Percentiles rank a stretch among this genome's conserved stretches.
These are phyloP conservation scores for Punctularia strigosozonata DNA, from an alignment of 768 basidiomycete genomes.

Conservation along the genomic window DNA sequence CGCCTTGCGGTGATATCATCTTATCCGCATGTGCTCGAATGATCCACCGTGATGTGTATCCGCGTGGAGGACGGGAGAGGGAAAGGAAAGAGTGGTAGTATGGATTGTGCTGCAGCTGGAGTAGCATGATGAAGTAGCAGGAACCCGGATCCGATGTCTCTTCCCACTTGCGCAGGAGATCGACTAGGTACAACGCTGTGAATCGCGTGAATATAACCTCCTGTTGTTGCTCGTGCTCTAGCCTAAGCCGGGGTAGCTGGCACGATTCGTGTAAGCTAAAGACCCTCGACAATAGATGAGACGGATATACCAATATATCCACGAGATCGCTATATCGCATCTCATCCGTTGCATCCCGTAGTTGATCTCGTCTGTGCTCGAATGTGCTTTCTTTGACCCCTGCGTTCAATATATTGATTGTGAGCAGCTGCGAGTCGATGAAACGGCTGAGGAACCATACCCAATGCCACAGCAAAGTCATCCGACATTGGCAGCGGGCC, in stretches of 20 bases:
- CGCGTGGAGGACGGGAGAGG: not conserved
- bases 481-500: slow-evolving; percentile 1
- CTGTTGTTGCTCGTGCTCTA: not conserved
- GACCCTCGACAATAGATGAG: too few species aligned
- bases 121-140: not conserved
- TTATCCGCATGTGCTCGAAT: too few species aligned
- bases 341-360: too few species aligned
- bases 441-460: not conserved
- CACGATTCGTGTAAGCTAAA: too few species aligned
- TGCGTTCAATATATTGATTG: not conserved
- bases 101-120: not conserved
- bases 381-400: not conserved
- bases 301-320: too few species aligned
- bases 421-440: not conserved
- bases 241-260: not conserved
- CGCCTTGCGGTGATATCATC: not conserved
- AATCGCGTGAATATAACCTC: not conserved
- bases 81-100: not conserved
- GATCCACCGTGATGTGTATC: not conserved
- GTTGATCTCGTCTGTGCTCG: not conserved
- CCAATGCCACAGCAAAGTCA: not conserved
- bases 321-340: too few species aligned
- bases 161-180: not conserved
- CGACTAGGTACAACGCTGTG: not conserved
- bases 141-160: not conserved